A percentile compares a stretch with the other conserved stretches of the same genome.
These are phyloP conservation scores for Isatis lusitanica DNA, from an alignment of 441 rosid species.

Conservation along the genomic window DNA sequence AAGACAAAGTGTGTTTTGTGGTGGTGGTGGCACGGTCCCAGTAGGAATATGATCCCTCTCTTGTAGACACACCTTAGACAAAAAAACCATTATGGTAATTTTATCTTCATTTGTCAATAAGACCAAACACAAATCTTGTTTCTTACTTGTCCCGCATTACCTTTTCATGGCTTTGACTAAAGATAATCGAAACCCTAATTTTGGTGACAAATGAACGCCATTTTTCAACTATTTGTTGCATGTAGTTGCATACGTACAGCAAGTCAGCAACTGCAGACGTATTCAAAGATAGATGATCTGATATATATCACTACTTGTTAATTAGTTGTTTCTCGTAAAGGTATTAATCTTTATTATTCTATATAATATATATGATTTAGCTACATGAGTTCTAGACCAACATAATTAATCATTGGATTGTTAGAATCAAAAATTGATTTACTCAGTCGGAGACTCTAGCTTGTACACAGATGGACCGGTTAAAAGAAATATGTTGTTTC, in stretches of 20 bases:
- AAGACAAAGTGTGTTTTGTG: conserved; percentile 32
- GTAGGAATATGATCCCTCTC: conserved; percentile 27
- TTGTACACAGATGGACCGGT: not conserved
- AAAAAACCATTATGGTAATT: conserved; percentile 24
- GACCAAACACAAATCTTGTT: conserved; percentile 23
- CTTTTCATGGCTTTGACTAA: not conserved
- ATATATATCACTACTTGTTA: too few species aligned
- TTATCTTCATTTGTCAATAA: conserved; percentile 11
- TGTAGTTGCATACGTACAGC: conserved; percentile 6
- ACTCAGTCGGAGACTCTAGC: not conserved
- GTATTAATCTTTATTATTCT: not conserved
- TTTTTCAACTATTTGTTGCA: conserved; percentile 1
- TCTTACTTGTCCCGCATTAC: conserved; percentile 22
- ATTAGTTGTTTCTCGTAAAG: too few species aligned
- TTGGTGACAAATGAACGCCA: conserved; percentile 11
- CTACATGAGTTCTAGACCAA: not conserved
- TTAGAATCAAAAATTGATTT: not conserved
- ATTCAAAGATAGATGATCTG: conserved; percentile 16
- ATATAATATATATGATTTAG: not conserved
- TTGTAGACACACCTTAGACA: conserved; percentile 31
- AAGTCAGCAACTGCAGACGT: not conserved
- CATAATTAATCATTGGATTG: not conserved
- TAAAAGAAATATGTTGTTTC: not conserved
- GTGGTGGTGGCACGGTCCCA: conserved; percentile 23
- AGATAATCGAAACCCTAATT: conserved; percentile 13